Evolutionary conservation across 1,139 yeast species (phyloP).

Genomic region (Suhomyces maxii): DNA sequence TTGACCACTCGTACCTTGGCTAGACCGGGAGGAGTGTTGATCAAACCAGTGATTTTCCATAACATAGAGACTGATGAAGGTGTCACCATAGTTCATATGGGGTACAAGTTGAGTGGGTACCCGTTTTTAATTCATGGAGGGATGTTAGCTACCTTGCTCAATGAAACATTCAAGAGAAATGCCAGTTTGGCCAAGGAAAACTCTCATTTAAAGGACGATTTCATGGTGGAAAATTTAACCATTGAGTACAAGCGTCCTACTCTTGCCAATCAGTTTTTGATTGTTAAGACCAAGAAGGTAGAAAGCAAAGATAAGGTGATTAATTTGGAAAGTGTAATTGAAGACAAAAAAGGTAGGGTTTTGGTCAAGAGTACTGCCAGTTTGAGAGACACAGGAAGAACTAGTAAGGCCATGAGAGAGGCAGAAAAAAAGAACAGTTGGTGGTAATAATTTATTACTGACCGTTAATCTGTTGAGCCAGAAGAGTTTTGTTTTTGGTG

Average conservation of each 20-base stretch:
- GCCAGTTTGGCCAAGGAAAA: constrained; percentile 42
- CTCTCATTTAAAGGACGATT: constrained; percentile 41
- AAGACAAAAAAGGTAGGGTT: constrained; percentile 35
- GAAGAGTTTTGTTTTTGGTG: no score
- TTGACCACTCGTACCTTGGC: constrained; percentile 37
- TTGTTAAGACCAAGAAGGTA: constrained; percentile 54
- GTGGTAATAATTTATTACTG: neutral
- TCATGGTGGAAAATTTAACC: constrained; percentile 49
- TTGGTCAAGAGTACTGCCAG: constrained; percentile 41
- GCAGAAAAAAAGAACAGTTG: neutral
- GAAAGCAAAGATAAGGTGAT: constrained; percentile 27
- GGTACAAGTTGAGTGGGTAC: constrained; percentile 79
- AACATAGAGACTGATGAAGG: constrained; percentile 58
- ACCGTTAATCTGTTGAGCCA: no score
- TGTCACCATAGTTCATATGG: constrained; percentile 71
- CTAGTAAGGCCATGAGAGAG: constrained; percentile 15
- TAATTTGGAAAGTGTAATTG: constrained; percentile 32
- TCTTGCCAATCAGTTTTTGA: constrained; percentile 74
- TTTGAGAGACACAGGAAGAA: constrained; percentile 43
- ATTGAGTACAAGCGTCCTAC: constrained; percentile 73
- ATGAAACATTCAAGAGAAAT: constrained; percentile 67
- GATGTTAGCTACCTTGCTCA: constrained; percentile 75
- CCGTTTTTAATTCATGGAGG: constrained; percentile 93
- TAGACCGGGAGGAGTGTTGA: constrained; percentile 75
- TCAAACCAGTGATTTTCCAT: constrained; percentile 71